Conservation (phyloP, 2,329 filamentous ascomycete species). For the Colletotrichum eleusines region DNA sequence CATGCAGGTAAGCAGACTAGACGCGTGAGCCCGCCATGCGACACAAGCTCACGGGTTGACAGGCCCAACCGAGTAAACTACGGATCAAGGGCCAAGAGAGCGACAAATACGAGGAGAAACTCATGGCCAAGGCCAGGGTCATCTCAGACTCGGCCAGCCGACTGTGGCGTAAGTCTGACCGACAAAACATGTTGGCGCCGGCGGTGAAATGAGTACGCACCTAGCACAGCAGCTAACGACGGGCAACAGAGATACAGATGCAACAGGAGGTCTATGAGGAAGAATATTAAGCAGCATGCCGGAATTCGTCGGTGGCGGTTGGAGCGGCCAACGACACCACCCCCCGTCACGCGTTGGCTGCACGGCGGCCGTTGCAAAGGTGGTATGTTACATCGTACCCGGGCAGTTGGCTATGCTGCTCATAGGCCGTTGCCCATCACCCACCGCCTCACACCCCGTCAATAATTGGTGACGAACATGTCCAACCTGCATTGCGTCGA, state of each 20-base stretch:
- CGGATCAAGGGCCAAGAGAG: slow-evolving; percentile 68
- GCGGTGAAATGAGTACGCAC: slow-evolving; percentile 12
- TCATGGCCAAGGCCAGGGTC: slow-evolving; percentile 74
- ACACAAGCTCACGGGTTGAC: slow-evolving; percentile 19
- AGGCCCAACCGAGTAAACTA: slow-evolving; percentile 76
- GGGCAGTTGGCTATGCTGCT: slow-evolving; percentile 38
- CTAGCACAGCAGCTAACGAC: slow-evolving; percentile 39
- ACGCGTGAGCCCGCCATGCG: slow-evolving; percentile 12
- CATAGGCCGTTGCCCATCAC: slow-evolving; percentile 37
- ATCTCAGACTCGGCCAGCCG: slow-evolving; percentile 77
- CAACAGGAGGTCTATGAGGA: slow-evolving; percentile 63
- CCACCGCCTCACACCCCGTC: slow-evolving; percentile 37
- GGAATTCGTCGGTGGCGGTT: slow-evolving; percentile 10
- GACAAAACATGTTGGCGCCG: slow-evolving; percentile 1
- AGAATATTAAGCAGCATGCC: slow-evolving; percentile 42
- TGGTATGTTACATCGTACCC: slow-evolving; percentile 31
- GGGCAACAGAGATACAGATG: slow-evolving; percentile 60
- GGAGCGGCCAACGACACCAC: slow-evolving; percentile 26
- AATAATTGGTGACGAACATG: slow-evolving; percentile 40
- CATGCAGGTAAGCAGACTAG: slow-evolving; percentile 67
- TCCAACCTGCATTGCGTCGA: slow-evolving; percentile 40
- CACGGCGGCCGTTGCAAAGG: slow-evolving; percentile 26
- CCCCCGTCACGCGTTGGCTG: slow-evolving; percentile 9
- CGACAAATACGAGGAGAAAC: slow-evolving; percentile 71
- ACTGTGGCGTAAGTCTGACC: slow-evolving; percentile 70